These are phyloP conservation scores for Phanerodontia chrysosporium DNA, from an alignment of 768 basidiomycete genomes.

Conservation along the genomic window DNA sequence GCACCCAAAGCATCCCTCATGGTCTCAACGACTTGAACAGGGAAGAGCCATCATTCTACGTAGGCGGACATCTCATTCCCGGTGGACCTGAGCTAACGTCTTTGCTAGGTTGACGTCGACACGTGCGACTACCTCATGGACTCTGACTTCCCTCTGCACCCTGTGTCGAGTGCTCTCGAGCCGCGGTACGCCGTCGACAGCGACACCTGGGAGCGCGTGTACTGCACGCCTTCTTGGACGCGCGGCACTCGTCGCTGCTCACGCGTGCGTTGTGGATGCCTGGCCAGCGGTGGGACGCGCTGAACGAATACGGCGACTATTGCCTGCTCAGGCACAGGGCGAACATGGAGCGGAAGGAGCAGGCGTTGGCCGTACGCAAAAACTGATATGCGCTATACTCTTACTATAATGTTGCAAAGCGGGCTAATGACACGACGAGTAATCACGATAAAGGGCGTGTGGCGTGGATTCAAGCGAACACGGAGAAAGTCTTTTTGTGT, in stretches of 20 bases:
- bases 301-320: conserved; percentile 85
- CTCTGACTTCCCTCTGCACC: conserved; percentile 76
- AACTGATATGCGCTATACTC: background rate
- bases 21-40: conserved; percentile 87
- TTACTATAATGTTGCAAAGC: background rate
- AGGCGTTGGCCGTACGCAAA: conserved; percentile 15
- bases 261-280: conserved; percentile 83
- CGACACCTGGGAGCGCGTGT: conserved; percentile 75
- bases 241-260: conserved; percentile 62
- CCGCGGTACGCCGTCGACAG: conserved; percentile 74
- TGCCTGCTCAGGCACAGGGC: conserved; percentile 73
- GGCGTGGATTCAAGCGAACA: too few species aligned
- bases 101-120: conserved; percentile 55
- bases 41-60: conserved; percentile 76
- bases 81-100: conserved; percentile 7
- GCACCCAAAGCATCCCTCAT: conserved; percentile 54
- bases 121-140: conserved; percentile 91
- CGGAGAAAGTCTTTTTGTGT: background rate
- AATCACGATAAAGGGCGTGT: too few species aligned
- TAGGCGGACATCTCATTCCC: conserved; percentile 33
- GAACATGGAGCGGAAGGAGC: conserved; percentile 26
- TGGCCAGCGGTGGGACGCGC: conserved; percentile 56
- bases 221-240: conserved; percentile 85
- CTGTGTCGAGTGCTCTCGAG: conserved; percentile 52
- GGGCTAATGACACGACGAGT: background rate